Evolutionary conservation across 768 basidiomycete species (phyloP), one percentile per base, ranked within the genome.

Genomic region (Auricularia sp.): DNA sequence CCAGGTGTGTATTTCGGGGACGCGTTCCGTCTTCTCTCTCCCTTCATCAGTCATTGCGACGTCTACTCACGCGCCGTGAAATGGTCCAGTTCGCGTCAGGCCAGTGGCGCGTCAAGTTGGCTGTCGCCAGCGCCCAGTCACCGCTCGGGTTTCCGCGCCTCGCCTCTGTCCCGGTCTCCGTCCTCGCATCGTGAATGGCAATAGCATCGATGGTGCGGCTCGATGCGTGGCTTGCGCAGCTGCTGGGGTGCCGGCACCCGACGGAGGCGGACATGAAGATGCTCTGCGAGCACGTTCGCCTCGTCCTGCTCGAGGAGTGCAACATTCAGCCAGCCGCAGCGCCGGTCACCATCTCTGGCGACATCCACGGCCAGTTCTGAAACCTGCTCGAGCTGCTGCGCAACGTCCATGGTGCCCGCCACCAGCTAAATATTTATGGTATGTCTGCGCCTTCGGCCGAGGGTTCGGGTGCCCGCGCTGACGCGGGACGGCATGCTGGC

Each of bases 301-400:
- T 87, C 59, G 87, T 95, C 59, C 83, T 96, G 43, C 87, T 98
- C 74, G 96, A 99, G 74, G 96, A 99, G 74, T 93, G 90, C 64
- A 99, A 98, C 73, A 95, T 98, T 64, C 94, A 97, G 72, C 95
- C 95, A 35, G 92, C 98, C 62, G 90, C 91, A 39, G 90, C 85
- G 67, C 96, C 96, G 1, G 96, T 98, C 43, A 98, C 96, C 36
- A 89, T 93, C 68, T n/a, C n/a, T n/a, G n/a, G n/a, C n/a, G n/a
- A n/a, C n/a, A n/a, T n/a, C n/a, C n/a, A n/a, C n/a, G n/a, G 95
- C 33, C 96, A 98, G 73, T 97, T 97, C 76, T 98, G 93, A 88
- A 96, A 98, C 72, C 79, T 98, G 59, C 81, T 96, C 36, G 94
- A 99, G 77, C 77, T 99, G 61, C 78, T 97, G 69, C 78, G 89